Conservation (phyloP, 331 rosid genomes). For the Cydonia oblonga region DNA sequence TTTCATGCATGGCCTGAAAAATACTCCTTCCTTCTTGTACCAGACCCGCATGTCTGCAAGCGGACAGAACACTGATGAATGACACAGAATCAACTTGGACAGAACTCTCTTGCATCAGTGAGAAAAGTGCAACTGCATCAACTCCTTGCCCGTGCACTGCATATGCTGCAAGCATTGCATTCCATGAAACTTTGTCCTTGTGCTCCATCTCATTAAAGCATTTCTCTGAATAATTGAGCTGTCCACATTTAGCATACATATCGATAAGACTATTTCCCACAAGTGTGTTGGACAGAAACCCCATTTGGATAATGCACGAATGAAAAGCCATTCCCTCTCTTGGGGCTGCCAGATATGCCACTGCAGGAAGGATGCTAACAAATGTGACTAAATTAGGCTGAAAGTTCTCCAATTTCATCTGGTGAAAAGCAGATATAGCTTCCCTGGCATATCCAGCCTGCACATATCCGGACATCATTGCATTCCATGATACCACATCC, state of each 20-base stretch:
- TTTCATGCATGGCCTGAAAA: constrained; percentile 41
- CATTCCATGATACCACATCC: constrained; percentile 55
- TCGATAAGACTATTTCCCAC: constrained; percentile 46
- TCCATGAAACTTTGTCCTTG: constrained; percentile 52
- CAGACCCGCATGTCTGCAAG: constrained; percentile 67
- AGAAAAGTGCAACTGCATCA: constrained; percentile 36
- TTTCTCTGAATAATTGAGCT: constrained; percentile 41
- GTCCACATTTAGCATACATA: constrained; percentile 66
- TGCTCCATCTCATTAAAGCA: constrained; percentile 52
- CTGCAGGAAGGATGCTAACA: constrained; percentile 46
- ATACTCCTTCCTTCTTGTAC: constrained; percentile 37
- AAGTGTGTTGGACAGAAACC: constrained; percentile 37
- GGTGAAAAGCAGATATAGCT: constrained; percentile 35
- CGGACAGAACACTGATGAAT: constrained; percentile 46
- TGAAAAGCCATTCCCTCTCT: constrained; percentile 57
- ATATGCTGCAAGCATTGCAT: not conserved
- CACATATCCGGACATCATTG: constrained; percentile 48
- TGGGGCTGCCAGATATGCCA: constrained; percentile 34
- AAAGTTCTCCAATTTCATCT: constrained; percentile 38
- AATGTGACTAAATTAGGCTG: constrained; percentile 46
- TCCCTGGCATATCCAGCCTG: constrained; percentile 26
- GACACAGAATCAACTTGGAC: constrained; percentile 47
- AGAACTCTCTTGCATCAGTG: constrained; percentile 37
- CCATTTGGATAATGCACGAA: constrained; percentile 43
- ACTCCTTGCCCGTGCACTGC: constrained; percentile 59